Percentiles rank a stretch among this genome's conserved stretches.
Evolutionary conservation across 108 stramenopile species (phyloP).

Genomic region (Skeletonema grethae): DNA sequence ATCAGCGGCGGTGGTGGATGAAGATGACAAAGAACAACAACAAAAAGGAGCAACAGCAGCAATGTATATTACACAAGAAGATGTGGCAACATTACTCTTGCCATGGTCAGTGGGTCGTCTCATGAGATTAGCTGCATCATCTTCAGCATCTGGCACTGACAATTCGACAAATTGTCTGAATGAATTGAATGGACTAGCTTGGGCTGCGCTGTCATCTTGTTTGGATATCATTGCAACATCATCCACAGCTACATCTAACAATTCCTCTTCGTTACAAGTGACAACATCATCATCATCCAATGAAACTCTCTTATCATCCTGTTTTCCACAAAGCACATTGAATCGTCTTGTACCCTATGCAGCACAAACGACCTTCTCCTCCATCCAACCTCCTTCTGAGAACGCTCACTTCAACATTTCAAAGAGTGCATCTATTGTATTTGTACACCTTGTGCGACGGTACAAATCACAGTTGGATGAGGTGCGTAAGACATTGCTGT

Average conservation of each 20-base stretch:
- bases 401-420: background rate
- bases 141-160: background rate
- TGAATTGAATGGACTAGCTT: slow-evolving; percentile 4
- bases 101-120: slow-evolving; percentile 44
- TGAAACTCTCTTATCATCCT: slow-evolving; percentile 17
- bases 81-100: slow-evolving; percentile 37
- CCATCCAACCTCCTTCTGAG: background rate
- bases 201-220: slow-evolving; percentile 30
- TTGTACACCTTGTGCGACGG: slow-evolving; percentile 10
- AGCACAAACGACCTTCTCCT: slow-evolving; percentile 7
- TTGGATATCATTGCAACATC: slow-evolving; percentile 9
- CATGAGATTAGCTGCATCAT: slow-evolving; percentile 3
- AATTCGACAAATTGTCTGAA: background rate
- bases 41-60: background rate
- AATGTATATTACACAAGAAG: slow-evolving; percentile 21
- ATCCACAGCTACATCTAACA: background rate
- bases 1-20: background rate
- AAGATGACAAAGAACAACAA: background rate
- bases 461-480: slow-evolving; percentile 29
- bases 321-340: slow-evolving; percentile 27
- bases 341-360: slow-evolving; percentile 19
- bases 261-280: background rate
- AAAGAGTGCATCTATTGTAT: slow-evolving; percentile 15
- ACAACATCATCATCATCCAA: slow-evolving; percentile 7
- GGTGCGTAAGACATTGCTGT: slow-evolving; percentile 18